phyloP scores from a whole-genome alignment of 2,329 filamentous ascomycete genomes.

The Cladosporium sp. region DNA sequence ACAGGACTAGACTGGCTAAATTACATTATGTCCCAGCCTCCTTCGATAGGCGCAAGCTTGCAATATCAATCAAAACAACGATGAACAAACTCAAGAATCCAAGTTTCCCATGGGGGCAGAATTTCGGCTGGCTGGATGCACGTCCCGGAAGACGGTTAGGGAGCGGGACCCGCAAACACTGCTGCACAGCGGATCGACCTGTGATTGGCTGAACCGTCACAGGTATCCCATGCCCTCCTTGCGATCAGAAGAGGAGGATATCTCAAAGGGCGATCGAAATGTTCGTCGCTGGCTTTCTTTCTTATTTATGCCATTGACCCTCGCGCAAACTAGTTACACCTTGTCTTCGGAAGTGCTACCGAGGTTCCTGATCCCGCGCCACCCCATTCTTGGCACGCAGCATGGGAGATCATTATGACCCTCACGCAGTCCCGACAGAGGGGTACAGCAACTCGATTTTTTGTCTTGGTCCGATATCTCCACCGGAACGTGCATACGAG shows the following conservation, averaged over 20 bases:
- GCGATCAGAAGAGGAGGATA: not conserved
- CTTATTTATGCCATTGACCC: not conserved
- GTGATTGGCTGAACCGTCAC: not conserved
- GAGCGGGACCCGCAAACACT: not conserved
- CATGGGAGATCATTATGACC: not conserved
- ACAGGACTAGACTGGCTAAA: not conserved
- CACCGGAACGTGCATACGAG: not conserved
- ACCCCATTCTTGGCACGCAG: not conserved
- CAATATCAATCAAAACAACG: not conserved
- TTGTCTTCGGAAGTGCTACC: not conserved
- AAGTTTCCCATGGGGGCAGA: not conserved
- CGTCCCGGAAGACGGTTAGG: not conserved
- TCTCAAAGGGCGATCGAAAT: not conserved
- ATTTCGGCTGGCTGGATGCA: not conserved
- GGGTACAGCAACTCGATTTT: not conserved
- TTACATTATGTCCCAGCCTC: not conserved
- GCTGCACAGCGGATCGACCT: not conserved
- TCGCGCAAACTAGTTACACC: not conserved
- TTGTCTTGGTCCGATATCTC: not conserved
- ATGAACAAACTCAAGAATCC: not conserved
- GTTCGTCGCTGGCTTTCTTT: not conserved
- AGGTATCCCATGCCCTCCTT: not conserved
- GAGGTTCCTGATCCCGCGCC: not conserved
- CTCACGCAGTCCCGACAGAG: not conserved
- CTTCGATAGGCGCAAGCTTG: not conserved